Evolutionary conservation across 1,284 basidiomycete genomes (phyloP), one percentile per base, ranked within the genome.

Genomic region (Pterulicium gracile): DNA sequence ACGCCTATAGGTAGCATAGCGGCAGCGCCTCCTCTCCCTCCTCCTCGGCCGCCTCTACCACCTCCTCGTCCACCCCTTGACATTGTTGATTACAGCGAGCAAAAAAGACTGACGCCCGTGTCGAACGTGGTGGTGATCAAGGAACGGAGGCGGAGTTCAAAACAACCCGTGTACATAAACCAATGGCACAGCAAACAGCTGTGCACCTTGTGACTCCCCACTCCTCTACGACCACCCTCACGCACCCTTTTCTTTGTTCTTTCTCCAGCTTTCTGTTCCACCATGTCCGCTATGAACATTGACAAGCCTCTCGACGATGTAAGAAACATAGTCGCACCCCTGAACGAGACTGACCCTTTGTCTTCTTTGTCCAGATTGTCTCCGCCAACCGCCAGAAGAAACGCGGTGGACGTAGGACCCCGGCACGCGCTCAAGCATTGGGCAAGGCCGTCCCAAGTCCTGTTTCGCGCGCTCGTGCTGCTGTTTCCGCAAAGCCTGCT

Each of bases 261-360:
- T 24, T 46, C 41, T 39, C 48, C n/a, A 49, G 51, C 42, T 52
- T 45, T 47, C 39, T 46, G 45, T 51, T 36, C 10, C 18, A 43
- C 21, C 19, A 14, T 5, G 10, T 24, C 35, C 34, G 41, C n/a
- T 32, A 35, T 35, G 18, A 49, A 48, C 53, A 85, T 87, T 82
- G 90, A 94, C 72, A 86, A 88, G 70, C 77, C 87, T 58, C 88
- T 95, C 56, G 91, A 94, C 65, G 86, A 93, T 57, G 89, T 95
- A 50, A 46, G 46, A 40, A 45, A 43, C 44, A n/a, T n/a, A n/a
- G n/a, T n/a, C n/a, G n/a, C n/a, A n/a, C n/a, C n/a, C n/a, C n/a
- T n/a, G n/a, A n/a, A n/a, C n/a, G n/a, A n/a, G n/a, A n/a, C n/a
- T n/a, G n/a, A n/a, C n/a, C n/a, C n/a, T n/a, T n/a, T n/a, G n/a